A percentile compares a stretch with the other conserved stretches of the same genome.
Conservation (phyloP, 2,329 filamentous ascomycete genomes). For the Cadophora sp. region DNA sequence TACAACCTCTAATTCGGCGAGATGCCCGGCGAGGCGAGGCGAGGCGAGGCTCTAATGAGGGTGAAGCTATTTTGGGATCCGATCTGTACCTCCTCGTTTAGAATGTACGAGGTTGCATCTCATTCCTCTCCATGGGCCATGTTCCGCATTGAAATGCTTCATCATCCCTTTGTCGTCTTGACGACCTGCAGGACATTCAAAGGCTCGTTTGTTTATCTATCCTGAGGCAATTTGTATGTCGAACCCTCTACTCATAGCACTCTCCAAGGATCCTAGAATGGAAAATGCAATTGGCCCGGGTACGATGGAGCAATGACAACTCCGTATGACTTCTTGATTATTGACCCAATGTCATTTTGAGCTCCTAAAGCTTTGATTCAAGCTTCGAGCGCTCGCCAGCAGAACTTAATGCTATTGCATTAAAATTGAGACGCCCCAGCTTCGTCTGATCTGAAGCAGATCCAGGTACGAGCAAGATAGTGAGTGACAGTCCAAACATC, state of each 20-base stretch:
- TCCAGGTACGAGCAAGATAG: background rate
- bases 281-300: background rate
- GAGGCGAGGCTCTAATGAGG: too few relatives aligned
- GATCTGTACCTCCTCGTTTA: background rate
- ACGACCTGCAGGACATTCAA: too few relatives aligned
- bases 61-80: background rate
- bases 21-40: background rate
- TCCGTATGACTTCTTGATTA: background rate
- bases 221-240: background rate
- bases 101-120: background rate
- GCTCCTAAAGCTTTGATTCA: background rate
- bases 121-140: background rate
- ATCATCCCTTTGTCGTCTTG: too few relatives aligned
- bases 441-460: background rate
- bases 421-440: background rate
- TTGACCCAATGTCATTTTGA: background rate
- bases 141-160: background rate
- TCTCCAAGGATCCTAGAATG: background rate
- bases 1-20: conserved; percentile 3
- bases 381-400: background rate
- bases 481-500: background rate
- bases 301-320: background rate
- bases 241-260: background rate
- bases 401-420: background rate
- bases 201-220: background rate